A percentile compares a stretch with the other conserved stretches of the same genome.
These are phyloP conservation scores for Annulohypoxylon truncatum DNA, from an alignment of 2,329 filamentous ascomycete species.

Conservation along the genomic window DNA sequence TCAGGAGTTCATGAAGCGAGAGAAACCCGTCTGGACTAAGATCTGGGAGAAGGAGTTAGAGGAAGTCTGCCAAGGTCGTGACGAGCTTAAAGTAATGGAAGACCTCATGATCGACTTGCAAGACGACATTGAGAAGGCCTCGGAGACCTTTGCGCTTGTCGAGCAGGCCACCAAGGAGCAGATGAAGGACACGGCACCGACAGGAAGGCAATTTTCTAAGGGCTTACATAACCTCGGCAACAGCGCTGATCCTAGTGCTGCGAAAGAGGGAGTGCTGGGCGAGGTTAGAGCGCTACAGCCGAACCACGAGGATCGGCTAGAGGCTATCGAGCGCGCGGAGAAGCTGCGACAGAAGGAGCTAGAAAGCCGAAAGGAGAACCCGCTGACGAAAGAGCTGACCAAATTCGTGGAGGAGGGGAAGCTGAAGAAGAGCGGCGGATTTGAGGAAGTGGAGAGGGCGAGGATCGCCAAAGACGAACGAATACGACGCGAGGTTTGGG, in stretches of 20 bases:
- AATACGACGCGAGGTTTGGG: constrained; percentile 83
- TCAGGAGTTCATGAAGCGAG: constrained; percentile 88
- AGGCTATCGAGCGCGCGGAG: constrained; percentile 97
- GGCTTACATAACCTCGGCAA: constrained; percentile 66
- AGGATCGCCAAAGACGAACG: constrained; percentile 87
- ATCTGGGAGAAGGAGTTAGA: constrained; percentile 99
- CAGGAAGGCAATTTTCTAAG: constrained; percentile 63
- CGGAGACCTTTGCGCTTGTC: constrained; percentile 91
- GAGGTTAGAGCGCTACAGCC: constrained; percentile 94
- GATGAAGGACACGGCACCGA: constrained; percentile 77
- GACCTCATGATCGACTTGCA: constrained; percentile 92
- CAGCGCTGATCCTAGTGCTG: constrained; percentile 76
- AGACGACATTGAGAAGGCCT: constrained; percentile 94
- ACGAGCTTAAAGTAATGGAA: constrained; percentile 95
- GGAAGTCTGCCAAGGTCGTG: constrained; percentile 93
- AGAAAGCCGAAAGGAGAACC: constrained; percentile 77
- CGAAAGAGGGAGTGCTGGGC: constrained; percentile 90
- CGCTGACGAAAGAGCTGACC: constrained; percentile 85
- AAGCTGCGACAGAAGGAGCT: constrained; percentile 91
- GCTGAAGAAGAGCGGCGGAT: constrained; percentile 94
- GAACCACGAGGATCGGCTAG: constrained; percentile 91
- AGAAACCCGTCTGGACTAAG: constrained; percentile 98
- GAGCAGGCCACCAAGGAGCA: constrained; percentile 99
- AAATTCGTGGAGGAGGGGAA: constrained; percentile 89
- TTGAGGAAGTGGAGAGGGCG: constrained; percentile 91